Evolutionary conservation across 257 asterid species (phyloP).

Genomic region (Osmanthus fragrans): DNA sequence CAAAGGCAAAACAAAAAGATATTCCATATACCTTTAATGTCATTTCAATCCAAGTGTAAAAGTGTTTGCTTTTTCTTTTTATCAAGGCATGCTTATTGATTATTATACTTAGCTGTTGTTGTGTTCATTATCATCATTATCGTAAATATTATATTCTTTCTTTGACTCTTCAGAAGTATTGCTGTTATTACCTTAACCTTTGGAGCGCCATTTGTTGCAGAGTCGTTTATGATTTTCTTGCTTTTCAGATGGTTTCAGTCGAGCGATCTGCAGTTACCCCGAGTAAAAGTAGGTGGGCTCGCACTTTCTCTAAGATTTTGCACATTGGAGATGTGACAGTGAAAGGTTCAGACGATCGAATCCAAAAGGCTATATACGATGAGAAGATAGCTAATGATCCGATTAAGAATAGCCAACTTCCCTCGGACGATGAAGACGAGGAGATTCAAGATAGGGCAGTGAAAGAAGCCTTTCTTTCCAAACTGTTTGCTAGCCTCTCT

Average conservation of each 20-base stretch:
- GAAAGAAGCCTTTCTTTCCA: slow-evolving; percentile 68
- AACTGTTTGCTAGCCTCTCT: slow-evolving; percentile 67
- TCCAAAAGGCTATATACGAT: slow-evolving; percentile 27
- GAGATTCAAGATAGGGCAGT: slow-evolving; percentile 31
- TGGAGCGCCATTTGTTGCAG: not conserved
- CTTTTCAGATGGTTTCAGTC: slow-evolving; percentile 66
- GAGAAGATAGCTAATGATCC: slow-evolving; percentile 32
- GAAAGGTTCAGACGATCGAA: slow-evolving; percentile 35
- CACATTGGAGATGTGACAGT: slow-evolving; percentile 49
- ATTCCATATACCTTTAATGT: slow-evolving; percentile 34
- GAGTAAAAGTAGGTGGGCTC: slow-evolving; percentile 53
- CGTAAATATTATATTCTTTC: slow-evolving; percentile 36
- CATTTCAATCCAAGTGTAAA: slow-evolving; percentile 52
- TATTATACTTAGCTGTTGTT: slow-evolving; percentile 36
- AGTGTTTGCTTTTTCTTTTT: slow-evolving; percentile 46
- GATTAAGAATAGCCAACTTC: slow-evolving; percentile 11
- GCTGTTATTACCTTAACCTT: slow-evolving; percentile 12
- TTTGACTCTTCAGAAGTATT: slow-evolving; percentile 25
- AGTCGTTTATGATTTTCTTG: slow-evolving; percentile 16
- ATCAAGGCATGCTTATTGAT: slow-evolving; percentile 26
- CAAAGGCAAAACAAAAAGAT: slow-evolving; percentile 37
- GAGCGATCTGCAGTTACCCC: slow-evolving; percentile 46
- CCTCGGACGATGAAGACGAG: slow-evolving; percentile 28
- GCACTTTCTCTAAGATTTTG: slow-evolving; percentile 71
- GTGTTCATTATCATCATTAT: slow-evolving; percentile 27